phyloP scores from a whole-genome alignment of 2,329 filamentous ascomycete genomes.

The Fusarium odoratissimum region DNA sequence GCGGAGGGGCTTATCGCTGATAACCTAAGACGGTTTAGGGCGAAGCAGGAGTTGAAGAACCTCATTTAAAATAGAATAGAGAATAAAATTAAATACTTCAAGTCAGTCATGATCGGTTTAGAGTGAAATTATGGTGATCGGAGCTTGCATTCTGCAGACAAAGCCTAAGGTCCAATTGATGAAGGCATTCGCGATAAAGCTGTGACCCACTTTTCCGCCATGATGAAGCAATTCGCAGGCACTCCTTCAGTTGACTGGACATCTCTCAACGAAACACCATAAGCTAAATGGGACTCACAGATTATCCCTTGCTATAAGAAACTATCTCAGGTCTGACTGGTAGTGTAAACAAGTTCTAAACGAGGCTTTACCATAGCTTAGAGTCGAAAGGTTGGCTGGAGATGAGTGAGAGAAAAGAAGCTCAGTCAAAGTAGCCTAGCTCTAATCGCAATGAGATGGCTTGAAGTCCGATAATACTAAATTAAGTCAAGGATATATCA shows the following conservation, averaged over 20 bases:
- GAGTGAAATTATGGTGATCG: accelerated
- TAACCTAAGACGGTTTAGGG: constrained; percentile 70
- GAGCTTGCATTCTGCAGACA: too few relatives aligned
- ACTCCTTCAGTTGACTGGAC: accelerated
- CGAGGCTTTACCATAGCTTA: background rate
- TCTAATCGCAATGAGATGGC: background rate
- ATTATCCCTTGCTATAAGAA: accelerated
- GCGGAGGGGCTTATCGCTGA: constrained; percentile 69
- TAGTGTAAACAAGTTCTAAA: accelerated
- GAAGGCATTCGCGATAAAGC: background rate
- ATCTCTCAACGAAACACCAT: accelerated
- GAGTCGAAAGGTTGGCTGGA: accelerated
- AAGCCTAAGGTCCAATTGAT: background rate
- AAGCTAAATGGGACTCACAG: accelerated
- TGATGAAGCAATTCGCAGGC: accelerated
- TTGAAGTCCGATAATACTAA: too few relatives aligned
- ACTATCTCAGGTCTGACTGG: accelerated
- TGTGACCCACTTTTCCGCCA: background rate
- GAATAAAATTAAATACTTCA: background rate
- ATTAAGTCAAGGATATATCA: accelerated
- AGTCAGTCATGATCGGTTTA: background rate
- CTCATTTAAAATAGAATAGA: constrained; percentile 33
- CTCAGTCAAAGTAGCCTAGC: accelerated
- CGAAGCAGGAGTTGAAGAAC: constrained; percentile 71
- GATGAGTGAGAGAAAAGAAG: background rate